Evolutionary conservation across 768 basidiomycete species (phyloP), one percentile per base, ranked within the genome.

Genomic region (Mycena venus): DNA sequence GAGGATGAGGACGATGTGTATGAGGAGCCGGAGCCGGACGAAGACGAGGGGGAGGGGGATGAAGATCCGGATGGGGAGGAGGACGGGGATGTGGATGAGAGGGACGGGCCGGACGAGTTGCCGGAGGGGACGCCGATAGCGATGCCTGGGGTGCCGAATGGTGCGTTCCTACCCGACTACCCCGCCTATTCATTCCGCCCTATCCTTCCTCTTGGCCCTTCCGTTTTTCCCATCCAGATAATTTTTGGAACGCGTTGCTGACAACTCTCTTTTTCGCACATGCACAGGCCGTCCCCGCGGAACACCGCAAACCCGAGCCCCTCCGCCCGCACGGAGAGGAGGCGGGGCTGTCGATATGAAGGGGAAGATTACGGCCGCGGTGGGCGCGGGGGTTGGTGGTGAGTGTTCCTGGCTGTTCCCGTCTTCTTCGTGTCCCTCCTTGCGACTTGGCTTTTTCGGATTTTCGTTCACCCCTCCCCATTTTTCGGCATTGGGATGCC

Each of bases 21-120:
- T 25, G 88, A 90, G 75, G 86, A 84, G 65, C 88, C 90, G 31
- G 89, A 89, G 19, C 90, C 90, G 12, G 89, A 90, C 4, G 85
- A 89, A 8, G 93, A 94, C 0, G 94, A 89, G 73, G 93, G 93
- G 0, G 94, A 90, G 73, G 85, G 82, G 62, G 89, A 90, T 23
- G 89, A 88, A 10, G 90, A 91, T 15, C 89, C 90, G 15, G 88
- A 90, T n/a, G 55, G 53, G 61, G 88, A 89, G 74, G 86, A 83
- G 61, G 89, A 90, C 31, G 42, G 90, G 9, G 88, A 89, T 34
- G 89, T 89, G 10, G 93, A 95, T 11, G 94, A 94, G 92, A n/a
- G n/a, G n/a, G 86, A 83, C 60, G 89, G 89, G 42, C 19, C 21
- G 36, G 90, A 88, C 10, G 90, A 90, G n/a, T n/a, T n/a, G n/a